A percentile compares a stretch with the other conserved stretches of the same genome.
phyloP scores from a whole-genome alignment of 1,139 yeast genomes.

The Candida albicans region DNA sequence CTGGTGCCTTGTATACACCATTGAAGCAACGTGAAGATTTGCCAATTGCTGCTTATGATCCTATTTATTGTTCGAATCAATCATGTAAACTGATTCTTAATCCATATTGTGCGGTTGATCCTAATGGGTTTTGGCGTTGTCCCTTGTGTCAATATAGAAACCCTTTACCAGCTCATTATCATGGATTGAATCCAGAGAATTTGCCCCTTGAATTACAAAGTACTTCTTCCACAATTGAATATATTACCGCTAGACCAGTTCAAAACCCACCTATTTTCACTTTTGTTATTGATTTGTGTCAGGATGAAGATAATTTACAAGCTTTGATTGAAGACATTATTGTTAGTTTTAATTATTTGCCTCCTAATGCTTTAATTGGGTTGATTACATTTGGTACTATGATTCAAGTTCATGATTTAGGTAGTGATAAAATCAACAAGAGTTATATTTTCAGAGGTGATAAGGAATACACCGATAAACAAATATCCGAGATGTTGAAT shows the following conservation, averaged over 20 bases:
- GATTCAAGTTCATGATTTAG: constrained; percentile 92
- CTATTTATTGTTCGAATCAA: constrained; percentile 75
- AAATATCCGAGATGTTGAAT: constrained; percentile 73
- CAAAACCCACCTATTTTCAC: constrained; percentile 91
- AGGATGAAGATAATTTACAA: constrained; percentile 87
- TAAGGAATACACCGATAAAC: constrained; percentile 78
- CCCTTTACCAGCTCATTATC: constrained; percentile 87
- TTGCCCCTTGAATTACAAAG: constrained; percentile 86
- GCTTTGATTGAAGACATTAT: constrained; percentile 87
- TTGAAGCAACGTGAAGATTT: constrained; percentile 76
- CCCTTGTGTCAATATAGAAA: constrained; percentile 83
- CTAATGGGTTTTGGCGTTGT: constrained; percentile 87
- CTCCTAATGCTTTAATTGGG: constrained; percentile 92
- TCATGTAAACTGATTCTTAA: constrained; percentile 85
- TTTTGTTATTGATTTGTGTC: constrained; percentile 90
- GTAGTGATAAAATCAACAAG: constrained; percentile 73
- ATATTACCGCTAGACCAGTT: constrained; percentile 84
- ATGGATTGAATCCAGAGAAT: constrained; percentile 77
- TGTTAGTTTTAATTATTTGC: constrained; percentile 77
- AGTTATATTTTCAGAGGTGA: constrained; percentile 92
- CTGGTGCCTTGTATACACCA: constrained; percentile 94
- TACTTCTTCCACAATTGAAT: constrained; percentile 83
- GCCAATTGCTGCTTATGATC: constrained; percentile 85
- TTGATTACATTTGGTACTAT: constrained; percentile 92
- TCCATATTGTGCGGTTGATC: constrained; percentile 85